Conservation (phyloP, 176 grass and related monocot genomes). For the Secale cereale region DNA sequence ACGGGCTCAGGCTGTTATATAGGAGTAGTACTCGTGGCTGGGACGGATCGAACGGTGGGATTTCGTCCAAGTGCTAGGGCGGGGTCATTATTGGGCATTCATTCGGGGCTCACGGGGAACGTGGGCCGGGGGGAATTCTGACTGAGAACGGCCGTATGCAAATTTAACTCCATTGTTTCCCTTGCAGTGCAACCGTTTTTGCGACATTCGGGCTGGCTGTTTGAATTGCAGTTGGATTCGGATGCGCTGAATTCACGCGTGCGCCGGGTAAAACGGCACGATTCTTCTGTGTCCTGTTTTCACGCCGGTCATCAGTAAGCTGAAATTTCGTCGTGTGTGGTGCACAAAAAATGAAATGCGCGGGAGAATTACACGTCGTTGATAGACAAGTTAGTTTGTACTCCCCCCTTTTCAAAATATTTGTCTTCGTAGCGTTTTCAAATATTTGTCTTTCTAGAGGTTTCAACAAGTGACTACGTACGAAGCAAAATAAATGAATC, state of each 20-base stretch:
- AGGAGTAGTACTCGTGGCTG: too few relatives aligned
- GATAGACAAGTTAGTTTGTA: not conserved
- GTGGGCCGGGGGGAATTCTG: not conserved
- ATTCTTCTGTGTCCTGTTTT: not conserved
- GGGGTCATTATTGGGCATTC: slow-evolving; percentile 16
- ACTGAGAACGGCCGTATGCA: too few relatives aligned
- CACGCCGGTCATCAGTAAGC: not conserved
- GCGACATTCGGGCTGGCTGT: not conserved
- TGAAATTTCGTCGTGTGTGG: too few relatives aligned
- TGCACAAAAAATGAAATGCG: too few relatives aligned
- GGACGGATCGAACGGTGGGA: not conserved
- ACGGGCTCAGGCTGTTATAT: not conserved
- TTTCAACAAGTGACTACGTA: too few relatives aligned
- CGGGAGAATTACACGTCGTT: too few relatives aligned
- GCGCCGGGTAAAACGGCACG: not conserved
- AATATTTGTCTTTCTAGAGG: too few relatives aligned
- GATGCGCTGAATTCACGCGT: not conserved
- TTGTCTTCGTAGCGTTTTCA: too few relatives aligned
- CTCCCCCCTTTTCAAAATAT: too few relatives aligned
- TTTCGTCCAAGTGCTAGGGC: not conserved
- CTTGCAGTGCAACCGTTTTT: not conserved
- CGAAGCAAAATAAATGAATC: too few relatives aligned
- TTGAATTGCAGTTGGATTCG: not conserved
- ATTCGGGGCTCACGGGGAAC: slow-evolving; percentile 30
- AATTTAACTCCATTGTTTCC: too few relatives aligned